These are phyloP conservation scores for Syncephalastrum monosporum DNA, from an alignment of 371 early-diverging fungal genomes.

Conservation along the genomic window DNA sequence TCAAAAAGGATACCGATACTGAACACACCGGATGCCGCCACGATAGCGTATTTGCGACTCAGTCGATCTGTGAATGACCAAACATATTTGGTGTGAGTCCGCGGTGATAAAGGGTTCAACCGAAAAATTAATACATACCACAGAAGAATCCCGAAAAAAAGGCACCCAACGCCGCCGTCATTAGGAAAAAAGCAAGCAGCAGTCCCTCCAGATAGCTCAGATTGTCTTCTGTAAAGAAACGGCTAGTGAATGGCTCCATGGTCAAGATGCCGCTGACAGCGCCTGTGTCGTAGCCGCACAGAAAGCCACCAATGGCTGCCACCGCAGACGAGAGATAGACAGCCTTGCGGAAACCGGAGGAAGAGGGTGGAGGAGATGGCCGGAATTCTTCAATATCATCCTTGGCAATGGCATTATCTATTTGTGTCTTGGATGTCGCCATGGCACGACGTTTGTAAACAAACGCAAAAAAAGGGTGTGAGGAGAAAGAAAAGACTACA, in stretches of 20 bases:
- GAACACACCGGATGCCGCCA: slow-evolving; percentile 35
- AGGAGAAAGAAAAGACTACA: too few species aligned
- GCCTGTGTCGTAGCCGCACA: slow-evolving; percentile 46
- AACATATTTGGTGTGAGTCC: neutral
- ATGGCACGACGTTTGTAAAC: too few species aligned
- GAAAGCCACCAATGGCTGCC: slow-evolving; percentile 30
- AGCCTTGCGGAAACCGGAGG: slow-evolving; percentile 19
- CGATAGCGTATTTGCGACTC: slow-evolving; percentile 41
- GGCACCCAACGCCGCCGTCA: slow-evolving; percentile 48
- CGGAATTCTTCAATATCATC: too few species aligned
- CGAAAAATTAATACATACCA: slow-evolving; percentile 24
- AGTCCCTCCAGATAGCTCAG: slow-evolving; percentile 21
- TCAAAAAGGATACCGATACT: slow-evolving; percentile 46
- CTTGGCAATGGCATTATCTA: too few species aligned
- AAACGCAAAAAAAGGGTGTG: too few species aligned
- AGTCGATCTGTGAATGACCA: slow-evolving; percentile 25
- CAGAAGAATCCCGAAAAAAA: slow-evolving; percentile 41
- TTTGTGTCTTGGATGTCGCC: too few species aligned
- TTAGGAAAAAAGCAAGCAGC: slow-evolving; percentile 38
- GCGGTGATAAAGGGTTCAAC: neutral
- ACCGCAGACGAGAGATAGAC: slow-evolving; percentile 26
- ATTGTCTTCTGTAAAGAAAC: slow-evolving; percentile 21
- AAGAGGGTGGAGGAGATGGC: slow-evolving; percentile 1
- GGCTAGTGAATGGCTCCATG: slow-evolving; percentile 14
- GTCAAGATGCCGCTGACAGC: slow-evolving; percentile 26